Percentiles rank a stretch among this genome's conserved stretches.
Conservation (phyloP, 2,329 filamentous ascomycete genomes). For the Stemphylium beticola region DNA sequence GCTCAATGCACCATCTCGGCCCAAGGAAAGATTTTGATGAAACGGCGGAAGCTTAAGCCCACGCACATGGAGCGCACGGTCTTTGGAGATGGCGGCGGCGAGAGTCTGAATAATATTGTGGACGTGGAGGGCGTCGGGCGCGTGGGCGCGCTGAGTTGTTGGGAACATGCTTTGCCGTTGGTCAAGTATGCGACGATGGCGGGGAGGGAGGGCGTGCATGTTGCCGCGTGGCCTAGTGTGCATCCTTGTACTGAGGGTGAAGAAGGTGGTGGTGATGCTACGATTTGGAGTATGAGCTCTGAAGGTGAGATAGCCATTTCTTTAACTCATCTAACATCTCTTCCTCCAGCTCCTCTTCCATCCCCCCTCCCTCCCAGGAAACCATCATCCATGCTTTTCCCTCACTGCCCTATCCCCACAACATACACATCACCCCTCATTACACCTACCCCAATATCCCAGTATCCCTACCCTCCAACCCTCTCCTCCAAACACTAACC, state of each 20-base stretch:
- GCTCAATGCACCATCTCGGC: conserved; percentile 48
- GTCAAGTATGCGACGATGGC: conserved; percentile 52
- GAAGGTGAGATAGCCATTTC: conserved; percentile 31
- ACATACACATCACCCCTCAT: too few species aligned
- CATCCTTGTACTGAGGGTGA: conserved; percentile 37
- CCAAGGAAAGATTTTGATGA: conserved; percentile 45
- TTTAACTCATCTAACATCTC: too few species aligned
- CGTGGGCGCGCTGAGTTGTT: conserved; percentile 45
- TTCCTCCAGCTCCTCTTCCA: too few species aligned
- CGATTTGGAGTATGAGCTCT: conserved; percentile 46
- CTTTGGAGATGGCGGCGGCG: conserved; percentile 49
- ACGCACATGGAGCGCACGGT: conserved; percentile 54
- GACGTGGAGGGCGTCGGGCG: conserved; percentile 38
- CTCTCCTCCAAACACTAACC: too few species aligned
- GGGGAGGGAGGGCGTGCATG: conserved; percentile 50
- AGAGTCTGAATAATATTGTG: conserved; percentile 45
- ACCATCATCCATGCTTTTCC: too few species aligned
- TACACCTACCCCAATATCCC: too few species aligned
- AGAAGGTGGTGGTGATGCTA: too few species aligned
- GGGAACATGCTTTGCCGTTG: conserved; percentile 53
- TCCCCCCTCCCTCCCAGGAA: too few species aligned
- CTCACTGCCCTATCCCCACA: too few species aligned
- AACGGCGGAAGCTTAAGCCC: conserved; percentile 51
- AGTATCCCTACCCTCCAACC: too few species aligned
- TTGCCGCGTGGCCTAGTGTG: conserved; percentile 51